These are phyloP conservation scores for Plasmodium adleri DNA, from an alignment of 169 alveolate genomes.

Conservation along the genomic window DNA sequence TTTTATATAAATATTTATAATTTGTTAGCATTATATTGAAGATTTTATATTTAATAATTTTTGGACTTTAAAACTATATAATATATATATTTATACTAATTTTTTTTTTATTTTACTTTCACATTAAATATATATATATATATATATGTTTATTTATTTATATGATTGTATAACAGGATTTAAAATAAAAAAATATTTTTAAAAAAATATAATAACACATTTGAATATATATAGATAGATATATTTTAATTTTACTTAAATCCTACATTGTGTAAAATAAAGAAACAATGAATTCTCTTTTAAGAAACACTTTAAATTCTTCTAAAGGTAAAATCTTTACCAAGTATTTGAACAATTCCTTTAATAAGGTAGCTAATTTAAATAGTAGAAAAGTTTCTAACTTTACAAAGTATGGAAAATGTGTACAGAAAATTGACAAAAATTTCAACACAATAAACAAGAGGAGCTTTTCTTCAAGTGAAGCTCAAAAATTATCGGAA, in stretches of 20 bases:
- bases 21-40: too few relatives aligned
- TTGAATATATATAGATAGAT: neutral
- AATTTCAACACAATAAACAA: conserved; percentile 14
- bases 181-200: too few relatives aligned
- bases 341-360: conserved; percentile 30
- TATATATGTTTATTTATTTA: too few relatives aligned
- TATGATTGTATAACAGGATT: too few relatives aligned
- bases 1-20: too few relatives aligned
- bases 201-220: neutral
- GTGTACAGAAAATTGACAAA: conserved; percentile 29
- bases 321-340: conserved; percentile 43
- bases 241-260: neutral
- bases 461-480: conserved; percentile 80
- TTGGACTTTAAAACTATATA: too few relatives aligned
- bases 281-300: conserved; percentile 53
- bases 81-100: too few relatives aligned
- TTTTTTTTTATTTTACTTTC: too few relatives aligned
- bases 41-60: too few relatives aligned
- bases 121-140: too few relatives aligned
- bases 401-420: conserved; percentile 29
- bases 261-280: too few relatives aligned
- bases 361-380: conserved; percentile 16
- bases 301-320: conserved; percentile 44
- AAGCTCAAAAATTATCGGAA: conserved; percentile 84
- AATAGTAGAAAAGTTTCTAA: conserved; percentile 47